Evolutionary conservation across 352 stramenopile genomes (phyloP).

Genomic region (Phytophthora crassamura): DNA sequence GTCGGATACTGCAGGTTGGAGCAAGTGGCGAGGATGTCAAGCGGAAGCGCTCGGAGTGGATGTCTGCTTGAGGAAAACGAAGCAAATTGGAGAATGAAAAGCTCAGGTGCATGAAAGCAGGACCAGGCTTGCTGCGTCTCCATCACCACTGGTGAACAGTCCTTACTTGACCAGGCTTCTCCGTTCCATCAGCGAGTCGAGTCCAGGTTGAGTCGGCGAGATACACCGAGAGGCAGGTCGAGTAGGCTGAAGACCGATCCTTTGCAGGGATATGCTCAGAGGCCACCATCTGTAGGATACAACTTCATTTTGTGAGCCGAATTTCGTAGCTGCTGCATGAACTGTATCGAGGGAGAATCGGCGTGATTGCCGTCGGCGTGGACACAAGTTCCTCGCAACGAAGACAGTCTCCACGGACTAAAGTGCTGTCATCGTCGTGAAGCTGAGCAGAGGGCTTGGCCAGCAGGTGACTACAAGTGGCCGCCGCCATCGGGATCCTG

Average conservation of each 20-base stretch:
- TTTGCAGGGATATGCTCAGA: constrained; percentile 35
- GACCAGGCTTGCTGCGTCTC: neutral
- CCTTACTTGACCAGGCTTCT: constrained; percentile 2
- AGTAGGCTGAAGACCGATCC: constrained; percentile 25
- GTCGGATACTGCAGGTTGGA: constrained; percentile 17
- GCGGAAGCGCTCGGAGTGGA: constrained; percentile 11
- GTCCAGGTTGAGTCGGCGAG: neutral
- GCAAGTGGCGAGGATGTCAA: constrained; percentile 11
- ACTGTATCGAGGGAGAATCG: neutral
- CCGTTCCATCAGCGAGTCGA: neutral
- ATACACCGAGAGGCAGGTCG: constrained; percentile 21
- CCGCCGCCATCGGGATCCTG: no score
- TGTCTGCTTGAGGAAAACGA: constrained; percentile 17
- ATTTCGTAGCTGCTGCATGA: neutral
- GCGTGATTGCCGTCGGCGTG: no score
- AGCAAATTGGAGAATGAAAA: constrained; percentile 37
- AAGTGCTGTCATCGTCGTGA: no score
- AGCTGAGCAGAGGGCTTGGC: neutral
- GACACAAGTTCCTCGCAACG: no score
- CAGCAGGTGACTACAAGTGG: no score
- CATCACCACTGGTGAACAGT: neutral
- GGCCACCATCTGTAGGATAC: constrained; percentile 17
- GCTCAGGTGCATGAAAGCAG: neutral
- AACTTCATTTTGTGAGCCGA: constrained; percentile 16
- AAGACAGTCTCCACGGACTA: no score